These are phyloP conservation scores for Leucosporidium creatinivorum DNA, from an alignment of 768 basidiomycete species.

Conservation along the genomic window DNA sequence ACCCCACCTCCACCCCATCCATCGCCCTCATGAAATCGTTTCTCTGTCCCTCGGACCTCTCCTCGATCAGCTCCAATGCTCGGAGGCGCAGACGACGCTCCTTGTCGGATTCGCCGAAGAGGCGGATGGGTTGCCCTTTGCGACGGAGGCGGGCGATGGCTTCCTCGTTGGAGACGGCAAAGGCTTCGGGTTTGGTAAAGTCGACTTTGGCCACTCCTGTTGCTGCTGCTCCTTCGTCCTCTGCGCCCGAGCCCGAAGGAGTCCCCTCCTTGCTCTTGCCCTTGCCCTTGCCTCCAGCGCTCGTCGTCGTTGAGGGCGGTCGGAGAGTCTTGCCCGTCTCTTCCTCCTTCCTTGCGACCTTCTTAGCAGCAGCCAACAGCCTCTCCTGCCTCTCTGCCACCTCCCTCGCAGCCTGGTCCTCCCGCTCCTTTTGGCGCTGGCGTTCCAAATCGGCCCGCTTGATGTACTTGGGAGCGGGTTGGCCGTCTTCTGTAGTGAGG, in stretches of 20 bases:
- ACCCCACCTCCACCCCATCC: constrained; percentile 54
- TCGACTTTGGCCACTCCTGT: background rate
- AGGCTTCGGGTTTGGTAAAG: constrained; percentile 42
- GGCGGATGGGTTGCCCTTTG: constrained; percentile 86
- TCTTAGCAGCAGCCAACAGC: constrained; percentile 37
- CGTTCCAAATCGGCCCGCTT: constrained; percentile 82
- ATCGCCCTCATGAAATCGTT: constrained; percentile 72
- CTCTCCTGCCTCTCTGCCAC: constrained; percentile 44
- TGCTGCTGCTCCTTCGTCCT: constrained; percentile 28
- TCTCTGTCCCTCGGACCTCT: constrained; percentile 66
- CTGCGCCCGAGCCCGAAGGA: constrained; percentile 23
- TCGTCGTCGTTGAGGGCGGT: background rate
- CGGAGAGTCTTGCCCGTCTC: constrained; percentile 26
- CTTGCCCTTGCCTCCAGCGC: too few relatives aligned
- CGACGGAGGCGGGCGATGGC: constrained; percentile 76
- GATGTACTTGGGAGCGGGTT: constrained; percentile 64
- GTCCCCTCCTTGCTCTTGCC: constrained; percentile 27
- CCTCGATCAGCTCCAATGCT: constrained; percentile 88
- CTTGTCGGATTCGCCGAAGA: constrained; percentile 93
- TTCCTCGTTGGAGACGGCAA: constrained; percentile 91
- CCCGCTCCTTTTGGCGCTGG: constrained; percentile 49
- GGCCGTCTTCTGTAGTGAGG: constrained; percentile 38
- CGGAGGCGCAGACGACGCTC: constrained; percentile 81
- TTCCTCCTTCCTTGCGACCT: constrained; percentile 34
- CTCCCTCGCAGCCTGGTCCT: constrained; percentile 37